These are phyloP conservation scores for Trichoderma virens DNA, from an alignment of 495 filamentous ascomycete species.

Conservation along the genomic window DNA sequence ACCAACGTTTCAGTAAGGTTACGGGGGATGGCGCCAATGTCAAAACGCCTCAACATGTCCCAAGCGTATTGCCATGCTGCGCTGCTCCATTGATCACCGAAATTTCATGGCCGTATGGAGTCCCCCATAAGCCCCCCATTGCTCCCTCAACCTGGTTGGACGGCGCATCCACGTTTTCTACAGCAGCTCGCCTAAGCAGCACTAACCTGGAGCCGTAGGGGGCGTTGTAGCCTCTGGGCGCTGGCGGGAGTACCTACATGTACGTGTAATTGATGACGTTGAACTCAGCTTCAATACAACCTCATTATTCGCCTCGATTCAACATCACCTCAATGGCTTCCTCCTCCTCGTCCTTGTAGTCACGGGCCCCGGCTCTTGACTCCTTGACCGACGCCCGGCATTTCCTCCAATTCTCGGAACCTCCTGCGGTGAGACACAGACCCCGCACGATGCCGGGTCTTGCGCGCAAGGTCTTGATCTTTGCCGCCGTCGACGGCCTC, in stretches of 20 bases:
- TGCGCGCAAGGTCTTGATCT: slow-evolving; percentile 69
- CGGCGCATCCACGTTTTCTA: neutral
- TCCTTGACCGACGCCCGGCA: neutral
- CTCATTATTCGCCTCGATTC: neutral
- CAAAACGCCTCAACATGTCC: no score
- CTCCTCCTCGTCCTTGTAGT: neutral
- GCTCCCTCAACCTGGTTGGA: neutral
- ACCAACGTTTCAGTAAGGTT: no score
- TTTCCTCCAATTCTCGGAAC: neutral
- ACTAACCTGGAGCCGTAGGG: neutral
- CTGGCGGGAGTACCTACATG: no score
- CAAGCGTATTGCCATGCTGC: no score
- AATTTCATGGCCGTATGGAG: no score
- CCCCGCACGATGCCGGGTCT: slow-evolving; percentile 56
- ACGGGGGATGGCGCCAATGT: no score
- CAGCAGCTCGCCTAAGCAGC: neutral
- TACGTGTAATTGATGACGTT: slow-evolving; percentile 5
- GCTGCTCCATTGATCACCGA: no score
- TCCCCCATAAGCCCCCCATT: neutral
- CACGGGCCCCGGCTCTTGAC: neutral
- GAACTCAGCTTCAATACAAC: neutral
- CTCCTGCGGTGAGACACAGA: neutral
- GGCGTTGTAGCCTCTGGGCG: neutral
- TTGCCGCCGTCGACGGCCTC: slow-evolving; percentile 80
- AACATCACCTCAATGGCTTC: slow-evolving; percentile 4